A percentile compares a stretch with the other conserved stretches of the same genome.
These are phyloP conservation scores for Solanum tarijense DNA, from an alignment of 257 asterid genomes.

Conservation along the genomic window DNA sequence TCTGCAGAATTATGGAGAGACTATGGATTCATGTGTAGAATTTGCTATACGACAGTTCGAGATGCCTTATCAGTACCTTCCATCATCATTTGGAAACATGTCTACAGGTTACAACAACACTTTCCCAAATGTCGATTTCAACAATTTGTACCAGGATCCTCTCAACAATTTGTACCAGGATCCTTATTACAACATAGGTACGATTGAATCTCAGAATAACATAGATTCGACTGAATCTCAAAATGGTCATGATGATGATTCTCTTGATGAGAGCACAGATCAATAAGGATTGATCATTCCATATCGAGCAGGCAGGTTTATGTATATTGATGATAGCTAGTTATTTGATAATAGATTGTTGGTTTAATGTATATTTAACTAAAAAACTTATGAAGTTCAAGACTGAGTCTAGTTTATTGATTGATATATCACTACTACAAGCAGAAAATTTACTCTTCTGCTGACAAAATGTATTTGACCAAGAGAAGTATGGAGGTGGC, in stretches of 20 bases:
- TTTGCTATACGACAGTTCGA: not conserved
- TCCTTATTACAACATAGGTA: not conserved
- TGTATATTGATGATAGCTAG: not conserved
- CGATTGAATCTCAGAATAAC: not conserved
- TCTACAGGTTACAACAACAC: not conserved
- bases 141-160: not conserved
- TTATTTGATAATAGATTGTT: not conserved
- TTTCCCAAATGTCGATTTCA: not conserved
- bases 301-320: not conserved
- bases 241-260: not conserved
- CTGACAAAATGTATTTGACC: not conserved
- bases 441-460: not conserved
- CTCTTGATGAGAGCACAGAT: not conserved
- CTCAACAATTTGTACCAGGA: not conserved
- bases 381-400: not conserved
- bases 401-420: not conserved
- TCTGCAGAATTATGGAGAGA: not conserved
- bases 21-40: not conserved
- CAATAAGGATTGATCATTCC: not conserved
- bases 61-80: not conserved
- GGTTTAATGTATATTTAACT: too few species aligned
- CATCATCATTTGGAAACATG: not conserved
- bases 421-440: not conserved
- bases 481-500: not conserved
- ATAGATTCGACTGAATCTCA: too few species aligned